Conservation (phyloP, 805 yeast species). For the Myxozyma neglecta region DNA sequence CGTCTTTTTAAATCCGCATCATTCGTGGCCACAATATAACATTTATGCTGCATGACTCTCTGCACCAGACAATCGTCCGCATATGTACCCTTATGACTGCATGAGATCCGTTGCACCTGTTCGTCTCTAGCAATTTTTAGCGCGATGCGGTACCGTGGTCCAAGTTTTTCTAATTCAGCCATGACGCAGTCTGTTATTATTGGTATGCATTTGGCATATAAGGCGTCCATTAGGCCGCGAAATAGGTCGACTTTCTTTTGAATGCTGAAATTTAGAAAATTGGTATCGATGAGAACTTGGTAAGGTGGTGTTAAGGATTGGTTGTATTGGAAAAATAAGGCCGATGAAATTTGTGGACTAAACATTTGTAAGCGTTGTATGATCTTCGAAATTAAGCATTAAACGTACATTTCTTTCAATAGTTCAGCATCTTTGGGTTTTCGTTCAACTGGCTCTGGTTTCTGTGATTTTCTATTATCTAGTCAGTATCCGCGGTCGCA, state of each 20-base stretch:
- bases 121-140: slow-evolving; percentile 91
- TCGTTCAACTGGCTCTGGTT: slow-evolving; percentile 44
- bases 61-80: slow-evolving; percentile 97
- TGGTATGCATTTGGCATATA: slow-evolving; percentile 93
- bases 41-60: slow-evolving; percentile 92
- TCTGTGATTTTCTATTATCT: slow-evolving; percentile 36
- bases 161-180: slow-evolving; percentile 96
- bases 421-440: slow-evolving; percentile 71
- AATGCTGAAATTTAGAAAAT: slow-evolving; percentile 93
- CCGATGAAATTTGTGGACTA: slow-evolving; percentile 91
- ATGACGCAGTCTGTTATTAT: slow-evolving; percentile 95
- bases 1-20: slow-evolving; percentile 96
- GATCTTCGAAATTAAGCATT: too few relatives aligned
- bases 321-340: slow-evolving; percentile 91
- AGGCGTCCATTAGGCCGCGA: slow-evolving; percentile 95
- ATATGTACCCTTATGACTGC: slow-evolving; percentile 93
- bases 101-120: slow-evolving; percentile 78
- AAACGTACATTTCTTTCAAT: slow-evolving; percentile 55
- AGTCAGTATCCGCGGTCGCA: background rate
- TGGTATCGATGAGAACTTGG: slow-evolving; percentile 93
- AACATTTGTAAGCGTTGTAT: too few relatives aligned
- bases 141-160: slow-evolving; percentile 93
- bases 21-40: slow-evolving; percentile 95
- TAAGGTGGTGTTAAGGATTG: slow-evolving; percentile 97
- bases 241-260: slow-evolving; percentile 93